phyloP scores from a whole-genome alignment of 495 filamentous ascomycete genomes.

The Barbatosphaeria neglecta region DNA sequence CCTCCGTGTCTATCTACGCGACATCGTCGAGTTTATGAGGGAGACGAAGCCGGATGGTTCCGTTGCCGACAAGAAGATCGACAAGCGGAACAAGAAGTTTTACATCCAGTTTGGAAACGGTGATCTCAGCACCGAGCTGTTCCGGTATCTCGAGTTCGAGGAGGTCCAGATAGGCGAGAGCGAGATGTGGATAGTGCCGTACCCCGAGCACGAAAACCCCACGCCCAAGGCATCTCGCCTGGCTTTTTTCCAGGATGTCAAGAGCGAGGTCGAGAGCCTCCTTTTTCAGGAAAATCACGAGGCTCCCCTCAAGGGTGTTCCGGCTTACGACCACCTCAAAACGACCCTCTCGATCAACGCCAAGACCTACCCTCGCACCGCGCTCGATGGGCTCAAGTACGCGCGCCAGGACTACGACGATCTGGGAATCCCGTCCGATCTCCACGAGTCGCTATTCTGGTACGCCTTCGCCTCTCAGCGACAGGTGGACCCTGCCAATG shows the following conservation, averaged over 20 bases:
- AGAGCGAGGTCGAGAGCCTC: slow-evolving; percentile 21
- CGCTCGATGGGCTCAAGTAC: neutral
- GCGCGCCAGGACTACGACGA: neutral
- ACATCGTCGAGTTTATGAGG: slow-evolving; percentile 37
- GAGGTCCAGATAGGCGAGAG: slow-evolving; percentile 13
- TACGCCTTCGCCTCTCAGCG: slow-evolving; percentile 17
- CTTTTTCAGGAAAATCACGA: slow-evolving; percentile 6
- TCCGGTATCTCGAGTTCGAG: slow-evolving; percentile 53
- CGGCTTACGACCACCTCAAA: slow-evolving; percentile 8
- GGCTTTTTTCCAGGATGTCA: slow-evolving; percentile 22
- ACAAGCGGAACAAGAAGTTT: slow-evolving; percentile 61
- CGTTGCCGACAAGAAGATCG: slow-evolving; percentile 40
- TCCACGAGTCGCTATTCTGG: slow-evolving; percentile 11
- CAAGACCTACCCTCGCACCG: neutral
- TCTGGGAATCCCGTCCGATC: slow-evolving; percentile 1
- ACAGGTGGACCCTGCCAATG: slow-evolving; percentile 4
- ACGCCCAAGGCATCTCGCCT: slow-evolving; percentile 13
- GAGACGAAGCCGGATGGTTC: slow-evolving; percentile 4
- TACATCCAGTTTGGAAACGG: slow-evolving; percentile 49
- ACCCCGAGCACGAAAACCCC: slow-evolving; percentile 6
- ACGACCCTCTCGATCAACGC: slow-evolving; percentile 7
- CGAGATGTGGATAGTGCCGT: slow-evolving; percentile 13
- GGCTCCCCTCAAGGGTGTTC: no score
- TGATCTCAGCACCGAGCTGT: slow-evolving; percentile 44
- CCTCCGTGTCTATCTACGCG: slow-evolving; percentile 49